Evolutionary conservation across 73 alveolate species (phyloP), one percentile per base, ranked within the genome.

Genomic region (Paraurostyla sp.): DNA sequence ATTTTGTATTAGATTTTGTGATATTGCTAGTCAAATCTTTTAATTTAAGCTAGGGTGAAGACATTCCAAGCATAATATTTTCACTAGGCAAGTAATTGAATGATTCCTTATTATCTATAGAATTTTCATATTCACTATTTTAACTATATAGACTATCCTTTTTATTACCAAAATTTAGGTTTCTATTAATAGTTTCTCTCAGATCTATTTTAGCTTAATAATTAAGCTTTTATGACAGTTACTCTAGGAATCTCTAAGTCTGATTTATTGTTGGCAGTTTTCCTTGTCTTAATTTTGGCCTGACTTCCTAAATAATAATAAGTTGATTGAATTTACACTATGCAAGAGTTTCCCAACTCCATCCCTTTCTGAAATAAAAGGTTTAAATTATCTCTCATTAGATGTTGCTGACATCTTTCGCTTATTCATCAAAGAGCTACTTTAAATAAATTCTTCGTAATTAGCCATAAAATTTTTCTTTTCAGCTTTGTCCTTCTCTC

Each of bases 331-430:
- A 52, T 13, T 52, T 52, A 52, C 58, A 22, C 82, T 65, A 6
- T 65, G 58, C 1, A 65, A 15, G 3, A 65, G 46, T 38, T 65
- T 65, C 6, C 82, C 82, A 16, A 65, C 11, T 33, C 82, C 82
- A 65, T 65, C 82, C 25, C 82, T 65, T 65, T 65, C 82, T 40
- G 40, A 18, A 3, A 65, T n/a, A 65, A 38, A 65, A 3, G 82
- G 82, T 30, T 65, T 32, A 40, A 65, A 65, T 15, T 18, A 1
- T 65, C 1, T 6, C 9, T 65, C 82, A n/a, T n/a, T n/a, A n/a
- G n/a, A n/a, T n/a, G n/a, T n/a, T 11, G 4, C 1, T 6, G 82
- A 65, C 36, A 36, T 6, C 58, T 65, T 65, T 22, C 46, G 35
- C 36, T 38, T 15, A 40, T 35, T 15, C 15, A 65, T 59, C 41